Conservation (phyloP, 2,329 filamentous ascomycete genomes). For the Alternaria sp. region DNA sequence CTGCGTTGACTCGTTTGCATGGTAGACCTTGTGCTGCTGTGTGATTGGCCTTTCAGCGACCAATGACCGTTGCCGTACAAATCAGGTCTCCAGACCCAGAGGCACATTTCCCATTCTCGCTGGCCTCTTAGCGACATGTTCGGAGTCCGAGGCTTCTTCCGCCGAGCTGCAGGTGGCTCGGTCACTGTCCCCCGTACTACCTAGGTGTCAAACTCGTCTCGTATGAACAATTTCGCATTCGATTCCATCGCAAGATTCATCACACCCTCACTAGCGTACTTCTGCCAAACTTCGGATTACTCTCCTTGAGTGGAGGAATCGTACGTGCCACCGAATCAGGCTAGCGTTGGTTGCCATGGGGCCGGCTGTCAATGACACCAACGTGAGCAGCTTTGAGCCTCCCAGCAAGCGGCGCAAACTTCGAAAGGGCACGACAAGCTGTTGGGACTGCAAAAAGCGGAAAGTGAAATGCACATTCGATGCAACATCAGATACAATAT, state of each 20-base stretch:
- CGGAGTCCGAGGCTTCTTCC: neutral
- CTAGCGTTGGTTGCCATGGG: neutral
- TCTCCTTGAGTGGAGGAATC: neutral
- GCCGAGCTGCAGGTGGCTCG: neutral
- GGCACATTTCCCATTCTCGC: no score
- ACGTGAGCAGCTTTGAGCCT: slow-evolving; percentile 6
- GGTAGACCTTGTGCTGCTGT: neutral
- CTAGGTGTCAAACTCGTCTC: neutral
- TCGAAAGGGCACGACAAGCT: slow-evolving; percentile 36
- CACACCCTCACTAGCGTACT: neutral
- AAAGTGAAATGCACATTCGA: slow-evolving; percentile 31
- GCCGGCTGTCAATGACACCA: neutral
- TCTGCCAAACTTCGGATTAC: neutral
- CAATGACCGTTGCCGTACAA: neutral
- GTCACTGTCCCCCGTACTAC: neutral
- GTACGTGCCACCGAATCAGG: neutral
- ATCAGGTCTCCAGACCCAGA: neutral
- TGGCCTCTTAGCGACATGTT: neutral
- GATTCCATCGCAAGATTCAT: neutral
- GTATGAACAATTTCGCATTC: neutral
- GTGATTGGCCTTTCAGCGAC: neutral
- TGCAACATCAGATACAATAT: slow-evolving; percentile 12
- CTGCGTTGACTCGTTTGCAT: neutral
- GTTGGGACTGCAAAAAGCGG: slow-evolving; percentile 35
- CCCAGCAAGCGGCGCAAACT: slow-evolving; percentile 26